A percentile compares a stretch with the other conserved stretches of the same genome.
These are phyloP conservation scores for Metschnikowia borealis DNA, from an alignment of 805 yeast species.

Conservation along the genomic window DNA sequence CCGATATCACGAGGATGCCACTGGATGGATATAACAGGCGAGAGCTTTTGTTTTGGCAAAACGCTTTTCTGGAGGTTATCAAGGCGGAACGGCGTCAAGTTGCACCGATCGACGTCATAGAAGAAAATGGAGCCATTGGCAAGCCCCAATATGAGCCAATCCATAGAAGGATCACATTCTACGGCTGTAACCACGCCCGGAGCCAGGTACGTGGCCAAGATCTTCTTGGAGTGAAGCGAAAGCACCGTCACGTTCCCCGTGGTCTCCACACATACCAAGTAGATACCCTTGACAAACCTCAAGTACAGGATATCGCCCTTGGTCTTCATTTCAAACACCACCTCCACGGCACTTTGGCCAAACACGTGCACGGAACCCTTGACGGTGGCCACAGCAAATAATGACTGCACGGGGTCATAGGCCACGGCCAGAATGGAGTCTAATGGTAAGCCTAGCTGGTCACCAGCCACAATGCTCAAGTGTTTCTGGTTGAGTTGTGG, in stretches of 20 bases:
- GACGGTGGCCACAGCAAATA: constrained; percentile 76
- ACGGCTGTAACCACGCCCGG: constrained; percentile 65
- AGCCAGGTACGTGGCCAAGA: constrained; percentile 57
- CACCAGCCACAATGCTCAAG: constrained; percentile 23
- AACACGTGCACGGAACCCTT: constrained; percentile 68
- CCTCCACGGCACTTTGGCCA: constrained; percentile 81
- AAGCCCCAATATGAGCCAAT: constrained; percentile 80
- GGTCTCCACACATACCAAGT: constrained; percentile 67
- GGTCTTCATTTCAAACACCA: constrained; percentile 51
- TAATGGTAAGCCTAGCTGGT: constrained; percentile 39
- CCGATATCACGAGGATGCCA: constrained; percentile 92
- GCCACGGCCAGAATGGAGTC: constrained; percentile 68
- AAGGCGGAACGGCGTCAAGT: constrained; percentile 58
- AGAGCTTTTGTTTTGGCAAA: constrained; percentile 52
- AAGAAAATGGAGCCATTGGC: constrained; percentile 68
- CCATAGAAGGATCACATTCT: constrained; percentile 81
- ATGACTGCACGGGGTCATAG: constrained; percentile 83
- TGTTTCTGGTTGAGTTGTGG: constrained; percentile 35
- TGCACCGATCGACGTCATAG: constrained; percentile 79
- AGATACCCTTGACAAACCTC: constrained; percentile 74
- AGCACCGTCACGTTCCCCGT: constrained; percentile 61
- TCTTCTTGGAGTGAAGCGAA: constrained; percentile 60
- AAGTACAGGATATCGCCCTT: constrained; percentile 51
- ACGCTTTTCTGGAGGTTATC: constrained; percentile 65
- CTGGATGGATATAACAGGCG: constrained; percentile 63